These are phyloP conservation scores for Coemansia sp. DNA, from an alignment of 192 early-diverging fungal genomes.

Conservation along the genomic window DNA sequence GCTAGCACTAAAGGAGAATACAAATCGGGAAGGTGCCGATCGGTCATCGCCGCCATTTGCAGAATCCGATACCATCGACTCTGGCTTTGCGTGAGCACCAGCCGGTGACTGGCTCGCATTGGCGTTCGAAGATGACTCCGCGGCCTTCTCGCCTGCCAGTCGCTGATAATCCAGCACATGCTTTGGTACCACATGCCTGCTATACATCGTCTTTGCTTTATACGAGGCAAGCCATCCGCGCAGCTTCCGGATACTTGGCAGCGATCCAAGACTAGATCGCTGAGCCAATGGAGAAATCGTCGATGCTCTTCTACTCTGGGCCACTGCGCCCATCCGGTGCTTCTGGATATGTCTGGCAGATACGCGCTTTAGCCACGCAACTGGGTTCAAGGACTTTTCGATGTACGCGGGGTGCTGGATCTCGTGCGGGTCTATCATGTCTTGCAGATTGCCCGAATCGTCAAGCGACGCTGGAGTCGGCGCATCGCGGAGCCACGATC, in stretches of 20 bases:
- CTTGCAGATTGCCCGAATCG: neutral
- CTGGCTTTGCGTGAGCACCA: neutral
- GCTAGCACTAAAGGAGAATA: neutral
- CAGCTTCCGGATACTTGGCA: slow-evolving; percentile 25
- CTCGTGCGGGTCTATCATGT: slow-evolving; percentile 9
- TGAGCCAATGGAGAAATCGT: neutral
- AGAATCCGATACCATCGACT: neutral
- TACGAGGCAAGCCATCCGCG: slow-evolving; percentile 44
- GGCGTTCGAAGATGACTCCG: neutral
- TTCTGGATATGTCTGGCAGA: slow-evolving; percentile 40
- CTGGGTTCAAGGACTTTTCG: slow-evolving; percentile 49
- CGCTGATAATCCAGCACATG: neutral
- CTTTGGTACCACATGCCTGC: slow-evolving; percentile 27
- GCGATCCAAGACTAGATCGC: neutral
- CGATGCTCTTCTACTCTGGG: neutral
- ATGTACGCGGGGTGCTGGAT: slow-evolving; percentile 21
- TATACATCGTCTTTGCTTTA: slow-evolving; percentile 33
- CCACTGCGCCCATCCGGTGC: slow-evolving; percentile 3
- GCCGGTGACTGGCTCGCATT: neutral
- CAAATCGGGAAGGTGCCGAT: neutral
- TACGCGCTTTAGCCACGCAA: slow-evolving; percentile 42
- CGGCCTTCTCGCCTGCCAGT: neutral
- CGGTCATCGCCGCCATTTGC: neutral
- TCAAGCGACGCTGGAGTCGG: slow-evolving; percentile 10
- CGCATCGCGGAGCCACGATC: slow-evolving; percentile 39